Evolutionary conservation across 768 basidiomycete species (phyloP).

Genomic region (Cubamyces sp.): DNA sequence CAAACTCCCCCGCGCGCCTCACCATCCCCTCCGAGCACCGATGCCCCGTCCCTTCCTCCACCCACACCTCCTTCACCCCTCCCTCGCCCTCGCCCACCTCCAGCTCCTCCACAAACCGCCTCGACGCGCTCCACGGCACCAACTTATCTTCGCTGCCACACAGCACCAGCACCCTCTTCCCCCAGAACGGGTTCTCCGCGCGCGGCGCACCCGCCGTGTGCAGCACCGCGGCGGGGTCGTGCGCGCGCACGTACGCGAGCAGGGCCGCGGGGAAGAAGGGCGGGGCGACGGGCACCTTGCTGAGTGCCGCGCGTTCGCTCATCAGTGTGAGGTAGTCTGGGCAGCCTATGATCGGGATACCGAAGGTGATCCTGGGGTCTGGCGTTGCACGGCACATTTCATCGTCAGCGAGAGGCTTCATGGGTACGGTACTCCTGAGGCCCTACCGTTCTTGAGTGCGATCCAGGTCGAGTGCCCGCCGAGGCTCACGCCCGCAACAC

Average conservation of each 20-base stretch:
- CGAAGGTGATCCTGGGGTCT: slow-evolving; percentile 48
- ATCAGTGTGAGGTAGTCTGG: slow-evolving; percentile 68
- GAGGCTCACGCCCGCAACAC: slow-evolving; percentile 73
- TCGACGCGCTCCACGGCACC: slow-evolving; percentile 68
- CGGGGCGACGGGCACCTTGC: slow-evolving; percentile 46
- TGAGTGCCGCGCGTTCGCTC: slow-evolving; percentile 49
- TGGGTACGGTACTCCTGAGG: too few species aligned
- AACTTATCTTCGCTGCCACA: slow-evolving; percentile 64
- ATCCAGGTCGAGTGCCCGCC: slow-evolving; percentile 89
- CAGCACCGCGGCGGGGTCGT: slow-evolving; percentile 50
- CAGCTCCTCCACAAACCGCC: slow-evolving; percentile 57
- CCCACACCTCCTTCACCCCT: slow-evolving; percentile 58
- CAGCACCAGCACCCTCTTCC: slow-evolving; percentile 74
- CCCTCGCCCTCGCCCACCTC: slow-evolving; percentile 49
- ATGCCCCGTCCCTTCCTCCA: slow-evolving; percentile 65
- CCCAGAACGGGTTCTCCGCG: slow-evolving; percentile 58
- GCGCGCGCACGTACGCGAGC: slow-evolving; percentile 45
- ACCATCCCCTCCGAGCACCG: slow-evolving; percentile 65
- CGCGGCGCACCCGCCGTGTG: slow-evolving; percentile 41
- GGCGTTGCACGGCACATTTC: not conserved
- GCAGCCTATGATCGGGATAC: slow-evolving; percentile 55
- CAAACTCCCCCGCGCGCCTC: slow-evolving; percentile 40
- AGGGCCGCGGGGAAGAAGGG: slow-evolving; percentile 65
- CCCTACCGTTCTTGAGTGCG: slow-evolving; percentile 49
- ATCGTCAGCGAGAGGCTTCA: not conserved